Percentiles rank a stretch among this genome's conserved stretches.
These are phyloP conservation scores for Candida boidinii DNA, from an alignment of 805 yeast genomes.

Conservation along the genomic window DNA sequence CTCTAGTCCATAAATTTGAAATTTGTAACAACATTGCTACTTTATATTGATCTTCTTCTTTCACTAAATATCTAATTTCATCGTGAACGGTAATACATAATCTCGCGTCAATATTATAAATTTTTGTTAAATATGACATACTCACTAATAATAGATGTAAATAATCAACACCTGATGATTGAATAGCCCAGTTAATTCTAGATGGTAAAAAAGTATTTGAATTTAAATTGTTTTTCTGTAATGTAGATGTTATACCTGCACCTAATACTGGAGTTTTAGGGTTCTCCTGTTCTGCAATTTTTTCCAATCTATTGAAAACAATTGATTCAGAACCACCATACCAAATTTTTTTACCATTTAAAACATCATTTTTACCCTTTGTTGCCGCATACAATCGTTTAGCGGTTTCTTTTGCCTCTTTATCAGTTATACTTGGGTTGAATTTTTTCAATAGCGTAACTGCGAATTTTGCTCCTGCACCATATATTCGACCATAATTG, in stretches of 20 bases:
- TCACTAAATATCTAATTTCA: slow-evolving; percentile 76
- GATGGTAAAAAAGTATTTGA: slow-evolving; percentile 72
- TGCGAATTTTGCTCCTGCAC: slow-evolving; percentile 93
- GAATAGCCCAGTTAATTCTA: slow-evolving; percentile 95
- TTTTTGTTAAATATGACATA: slow-evolving; percentile 72
- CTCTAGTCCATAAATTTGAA: slow-evolving; percentile 91
- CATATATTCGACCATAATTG: slow-evolving; percentile 95
- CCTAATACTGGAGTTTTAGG: slow-evolving; percentile 91
- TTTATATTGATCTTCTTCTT: slow-evolving; percentile 63
- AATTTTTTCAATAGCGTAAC: slow-evolving; percentile 75
- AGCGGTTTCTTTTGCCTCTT: slow-evolving; percentile 60
- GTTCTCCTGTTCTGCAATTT: slow-evolving; percentile 69
- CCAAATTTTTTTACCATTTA: slow-evolving; percentile 33
- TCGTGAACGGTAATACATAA: slow-evolving; percentile 88
- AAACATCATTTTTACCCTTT: slow-evolving; percentile 50
- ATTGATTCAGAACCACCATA: slow-evolving; percentile 93
- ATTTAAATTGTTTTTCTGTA: slow-evolving; percentile 56
- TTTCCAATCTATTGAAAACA: slow-evolving; percentile 81
- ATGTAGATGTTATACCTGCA: slow-evolving; percentile 85
- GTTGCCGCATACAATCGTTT: slow-evolving; percentile 66
- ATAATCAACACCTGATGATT: slow-evolving; percentile 96
- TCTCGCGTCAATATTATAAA: slow-evolving; percentile 64
- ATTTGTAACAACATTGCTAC: slow-evolving; percentile 82
- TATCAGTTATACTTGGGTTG: slow-evolving; percentile 60
- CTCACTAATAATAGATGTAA: slow-evolving; percentile 76